Evolutionary conservation across 1,284 basidiomycete genomes (phyloP), one percentile per base, ranked within the genome.

Genomic region (Pterulicium gracile): DNA sequence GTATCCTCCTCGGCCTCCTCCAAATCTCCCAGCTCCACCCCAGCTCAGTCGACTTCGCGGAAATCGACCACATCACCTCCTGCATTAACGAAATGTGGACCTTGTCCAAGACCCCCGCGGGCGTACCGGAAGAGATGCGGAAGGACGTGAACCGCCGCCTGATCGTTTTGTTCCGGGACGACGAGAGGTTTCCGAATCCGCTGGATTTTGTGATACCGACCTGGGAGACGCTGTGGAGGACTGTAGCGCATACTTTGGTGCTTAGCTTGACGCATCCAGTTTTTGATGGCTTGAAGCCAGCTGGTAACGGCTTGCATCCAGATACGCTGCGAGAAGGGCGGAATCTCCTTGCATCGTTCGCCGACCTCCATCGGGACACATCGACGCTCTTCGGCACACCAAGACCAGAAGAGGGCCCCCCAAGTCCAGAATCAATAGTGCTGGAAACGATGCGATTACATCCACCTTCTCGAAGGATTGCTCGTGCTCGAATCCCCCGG

Each of bases 211-310:
- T 81, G 45, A 67, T 80, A 34, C 77, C 77, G 0, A 60, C 71
- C 1, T 81, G 74, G 63, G 79, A 81, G 54, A 74, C 73, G 0
- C 60, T 79, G 42, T 80, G 79, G 79, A 67, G 75, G 14, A 67
- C 79, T n/a, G 62, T 77, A 42, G 77, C 77, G n/a, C n/a, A 39
- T 17, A 17, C 36, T 15, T 39, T 39, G 36, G 4, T 7, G n/a
- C 36, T 39, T 7, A 39, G n/a, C 5, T 10, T n/a, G 7, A 39
- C 36, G n/a, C n/a, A n/a, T n/a, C n/a, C n/a, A n/a, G n/a, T n/a
- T n/a, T n/a, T n/a, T n/a, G n/a, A n/a, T n/a, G n/a, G n/a, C n/a
- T 39, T 18, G n/a, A 17, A 13, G n/a, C n/a, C n/a, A 17, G 15
- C 36, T 39, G 4, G n/a, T 18, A 4, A 7, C 5, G 36, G n/a